Base-by-base conservation (phyloP, 108 stramenopile species). In the Stephanodiscus triporus region DNA sequence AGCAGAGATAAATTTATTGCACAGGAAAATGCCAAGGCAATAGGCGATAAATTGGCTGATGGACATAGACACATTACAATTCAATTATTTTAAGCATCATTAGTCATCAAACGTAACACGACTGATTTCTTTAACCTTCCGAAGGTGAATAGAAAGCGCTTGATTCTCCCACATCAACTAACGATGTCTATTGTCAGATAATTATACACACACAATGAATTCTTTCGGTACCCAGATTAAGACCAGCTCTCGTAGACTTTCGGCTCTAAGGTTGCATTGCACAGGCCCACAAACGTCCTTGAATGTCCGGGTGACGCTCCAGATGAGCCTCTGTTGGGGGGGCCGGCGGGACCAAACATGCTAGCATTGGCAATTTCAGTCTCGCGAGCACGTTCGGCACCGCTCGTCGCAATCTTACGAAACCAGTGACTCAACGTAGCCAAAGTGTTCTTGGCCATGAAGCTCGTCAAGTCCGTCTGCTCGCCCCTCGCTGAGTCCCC, bases 401-500 rank as follows among this genome's bases (percentile, higher is more conserved):
- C 74, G 47, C 75, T 82, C 10, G 81, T 72, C 16, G 81, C 81
- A 75, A 82, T 76, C 58, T 75, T 82, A 7, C 75, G 74, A 55
- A 82, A 70, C 81, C 81, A 82, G 53, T 72, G 75, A 58, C 75
- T 76, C 24, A 82, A 53, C 22, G 72, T 82, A 4, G 45, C 81
- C 57, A 82, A 24, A 9, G 81, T 72, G 71, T 82, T 82, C 59
- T 82, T 70, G 29, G 81, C 81, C 74, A 82, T 75, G 49, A 72
- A 82, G 27, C 54, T 34, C 16, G 69, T 66, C 65, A 82, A 45
- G 51, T 76, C 68, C 6, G 75, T 76, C 56, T 54, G 24, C 19
- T 63, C 60, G 9, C 37, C 66, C 30, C 68, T 72, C 30, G 70
- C 78, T 8, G 81, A 85, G 14, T 63, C 60, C 49, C 73, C 87